Percentiles rank a stretch among this genome's conserved stretches.
Conservation (phyloP, 768 basidiomycete species). For the Leucocoprinus leucothites region DNA sequence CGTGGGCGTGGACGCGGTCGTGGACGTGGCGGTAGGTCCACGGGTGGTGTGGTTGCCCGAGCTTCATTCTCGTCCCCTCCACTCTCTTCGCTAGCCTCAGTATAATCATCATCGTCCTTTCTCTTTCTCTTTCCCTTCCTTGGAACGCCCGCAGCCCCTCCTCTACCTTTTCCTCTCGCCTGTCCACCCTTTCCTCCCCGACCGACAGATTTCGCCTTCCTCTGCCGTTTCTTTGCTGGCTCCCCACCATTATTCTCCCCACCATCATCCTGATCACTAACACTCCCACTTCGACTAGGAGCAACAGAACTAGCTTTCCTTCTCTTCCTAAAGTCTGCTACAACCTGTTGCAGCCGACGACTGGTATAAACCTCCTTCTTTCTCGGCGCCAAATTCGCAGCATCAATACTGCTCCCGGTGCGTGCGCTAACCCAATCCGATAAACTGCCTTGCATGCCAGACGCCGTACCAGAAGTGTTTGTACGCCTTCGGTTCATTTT, state of each 20-base stretch:
- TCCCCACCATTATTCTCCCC: conserved; percentile 15
- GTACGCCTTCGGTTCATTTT: conserved; percentile 69
- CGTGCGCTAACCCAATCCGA: conserved; percentile 72
- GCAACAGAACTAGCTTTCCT: conserved; percentile 28
- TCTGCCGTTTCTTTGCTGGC: conserved; percentile 25
- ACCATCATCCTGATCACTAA: conserved; percentile 20
- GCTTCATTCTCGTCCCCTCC: conserved; percentile 11
- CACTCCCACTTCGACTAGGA: conserved; percentile 16
- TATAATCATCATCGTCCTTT: conserved; percentile 5
- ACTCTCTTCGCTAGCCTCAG: conserved; percentile 10
- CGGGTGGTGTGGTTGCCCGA: conserved; percentile 3
- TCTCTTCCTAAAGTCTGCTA: conserved; percentile 76
- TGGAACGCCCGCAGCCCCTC: conserved; percentile 15
- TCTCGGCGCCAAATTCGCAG: conserved; percentile 70
- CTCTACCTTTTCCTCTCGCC: conserved; percentile 7
- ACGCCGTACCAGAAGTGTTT: conserved; percentile 46
- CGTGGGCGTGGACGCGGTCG: too few relatives aligned
- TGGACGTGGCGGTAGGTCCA: too few relatives aligned
- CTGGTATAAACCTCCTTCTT: conserved; percentile 80
- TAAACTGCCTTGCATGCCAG: conserved; percentile 78
- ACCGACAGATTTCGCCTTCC: conserved; percentile 3
- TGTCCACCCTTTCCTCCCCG: conserved; percentile 3
- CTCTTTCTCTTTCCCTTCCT: conserved; percentile 3
- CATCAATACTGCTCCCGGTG: conserved; percentile 34
- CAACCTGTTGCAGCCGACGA: conserved; percentile 84